Base-by-base conservation (phyloP, 1,284 basidiomycete species). In the Leccinum pachyderme region DNA sequence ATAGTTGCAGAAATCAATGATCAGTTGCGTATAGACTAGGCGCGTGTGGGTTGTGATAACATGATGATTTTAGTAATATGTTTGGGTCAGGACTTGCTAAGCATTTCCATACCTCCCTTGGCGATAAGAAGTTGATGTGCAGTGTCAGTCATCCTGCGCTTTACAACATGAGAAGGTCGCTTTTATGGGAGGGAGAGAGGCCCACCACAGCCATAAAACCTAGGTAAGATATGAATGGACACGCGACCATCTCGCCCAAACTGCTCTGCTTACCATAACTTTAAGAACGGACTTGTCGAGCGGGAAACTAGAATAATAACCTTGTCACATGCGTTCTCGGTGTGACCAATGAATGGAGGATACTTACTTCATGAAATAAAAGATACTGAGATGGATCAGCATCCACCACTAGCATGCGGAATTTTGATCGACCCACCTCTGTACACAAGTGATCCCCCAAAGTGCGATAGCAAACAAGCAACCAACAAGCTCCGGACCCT, bases 351-450 rank as follows among this genome's bases (percentile, higher is more conserved):
- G 43, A 1, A 29, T 6, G 24, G 45, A 25, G 31, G 46, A 44
- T 13, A 62, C 61, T 2, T 28, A 62, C 61, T 65, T 61, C 6
- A 66, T 46, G 37, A 62, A 62, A 39, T 66, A 62, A 51, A 61
- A 62, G 28, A 62, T 29, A 9, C 61, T 62, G 6, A 15, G 8
- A 32, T 22, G 0, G 12, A 33, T 51, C 35, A 61, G 13, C 25
- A 37, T 49, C 11, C 24, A 15, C 18, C 6, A 33, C 27, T 11
- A 7, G 43, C 22, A 27, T 22, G 29, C 2, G 15, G 11, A 4
- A 22, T 7, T 28, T 22, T 22, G 6, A 22, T 24, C 11, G 24
- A 13, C 22, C 39, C 39, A 41, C 39, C 39, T 41, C 39, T 41
- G 39, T 7, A 41, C 7, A 8, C 39, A 41, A 24, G 39, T 7